Evolutionary conservation across 306 rosid genomes (phyloP), one percentile per base, ranked within the genome.

Genomic region (Cucumis melo): DNA sequence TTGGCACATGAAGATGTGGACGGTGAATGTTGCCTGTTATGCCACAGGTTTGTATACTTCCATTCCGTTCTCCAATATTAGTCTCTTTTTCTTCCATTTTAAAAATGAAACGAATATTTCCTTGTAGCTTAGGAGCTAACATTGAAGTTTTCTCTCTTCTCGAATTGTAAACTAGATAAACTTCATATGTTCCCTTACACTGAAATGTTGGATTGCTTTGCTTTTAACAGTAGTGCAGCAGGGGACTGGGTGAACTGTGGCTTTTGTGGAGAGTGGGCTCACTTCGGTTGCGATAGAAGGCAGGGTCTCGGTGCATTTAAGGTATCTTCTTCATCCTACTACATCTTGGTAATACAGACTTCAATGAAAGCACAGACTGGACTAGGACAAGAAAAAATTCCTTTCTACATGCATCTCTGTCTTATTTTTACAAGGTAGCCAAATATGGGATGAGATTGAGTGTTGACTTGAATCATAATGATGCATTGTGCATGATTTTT

Each of bases 241-340:
- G 99, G 99, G 80, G 99, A 94, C 78, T 94, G 99, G 99, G 99
- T 94, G 76, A 94, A 94, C 85, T 94, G 99, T 68, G 97, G 99
- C 76, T 85, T 92, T 81, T 94, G 99, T 80, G 99, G 99, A 7
- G 99, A 94, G 88, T 94, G 99, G 99, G 99, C 99, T 15, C 99
- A 94, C 83, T 94, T 94, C 32, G 99, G 99, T 62, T 94, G 99
- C 48, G 99, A 94, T 90, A 89, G 99, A 90, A 84, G 99, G 84
- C 97, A 94, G 82, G 99, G 99, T 66, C 92, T 94, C 51, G 99
- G 99, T 6, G 99, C 99, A 29, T 94, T 94, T 84, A 94, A 94
- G 99, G 99, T 94, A 89, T 44, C 1, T 24, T 71, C 41, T 42
- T 12, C n/a, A 7, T 42, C 57, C 57, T 68, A 68, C 74, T 3